These are phyloP conservation scores for Comarum palustre DNA, from an alignment of 306 rosid genomes.

Conservation along the genomic window DNA sequence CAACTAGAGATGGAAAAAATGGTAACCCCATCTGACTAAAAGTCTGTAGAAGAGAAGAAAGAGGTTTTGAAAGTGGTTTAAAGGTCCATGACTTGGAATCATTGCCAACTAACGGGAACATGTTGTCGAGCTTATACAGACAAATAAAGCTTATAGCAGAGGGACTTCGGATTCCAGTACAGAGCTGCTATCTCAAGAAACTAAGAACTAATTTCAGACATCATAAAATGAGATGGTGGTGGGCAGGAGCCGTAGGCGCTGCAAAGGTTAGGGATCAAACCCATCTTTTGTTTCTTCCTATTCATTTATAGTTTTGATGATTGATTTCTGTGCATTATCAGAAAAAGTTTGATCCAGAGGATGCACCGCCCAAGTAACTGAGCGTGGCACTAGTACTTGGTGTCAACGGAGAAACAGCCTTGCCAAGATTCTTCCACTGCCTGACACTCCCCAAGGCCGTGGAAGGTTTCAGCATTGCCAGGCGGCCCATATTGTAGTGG, in stretches of 20 bases:
- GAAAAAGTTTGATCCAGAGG: constrained; percentile 12
- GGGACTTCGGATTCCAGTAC: no score
- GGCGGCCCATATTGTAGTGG: constrained; percentile 53
- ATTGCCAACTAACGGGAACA: no score
- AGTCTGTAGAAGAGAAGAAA: no score
- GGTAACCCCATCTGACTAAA: no score
- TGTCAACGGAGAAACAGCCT: constrained; percentile 52
- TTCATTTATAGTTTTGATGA: no score
- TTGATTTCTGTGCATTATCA: not conserved
- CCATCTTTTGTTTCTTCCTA: no score
- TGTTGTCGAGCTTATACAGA: no score
- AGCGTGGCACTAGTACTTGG: constrained; percentile 45
- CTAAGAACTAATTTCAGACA: not conserved
- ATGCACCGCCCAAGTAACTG: constrained; percentile 16
- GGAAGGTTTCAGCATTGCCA: constrained; percentile 66
- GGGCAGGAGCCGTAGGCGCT: constrained; percentile 39
- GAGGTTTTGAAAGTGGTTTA: no score
- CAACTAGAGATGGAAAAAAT: no score
- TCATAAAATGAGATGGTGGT: constrained; percentile 46
- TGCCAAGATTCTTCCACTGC: constrained; percentile 60
- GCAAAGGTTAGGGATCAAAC: constrained; percentile 31
- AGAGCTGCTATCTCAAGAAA: not conserved
- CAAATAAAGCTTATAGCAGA: no score
- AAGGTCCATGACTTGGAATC: no score
- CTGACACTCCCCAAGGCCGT: constrained; percentile 64